Conservation (phyloP, 1,139 yeast species). For the Spencermartinsiella ligniputridi region DNA sequence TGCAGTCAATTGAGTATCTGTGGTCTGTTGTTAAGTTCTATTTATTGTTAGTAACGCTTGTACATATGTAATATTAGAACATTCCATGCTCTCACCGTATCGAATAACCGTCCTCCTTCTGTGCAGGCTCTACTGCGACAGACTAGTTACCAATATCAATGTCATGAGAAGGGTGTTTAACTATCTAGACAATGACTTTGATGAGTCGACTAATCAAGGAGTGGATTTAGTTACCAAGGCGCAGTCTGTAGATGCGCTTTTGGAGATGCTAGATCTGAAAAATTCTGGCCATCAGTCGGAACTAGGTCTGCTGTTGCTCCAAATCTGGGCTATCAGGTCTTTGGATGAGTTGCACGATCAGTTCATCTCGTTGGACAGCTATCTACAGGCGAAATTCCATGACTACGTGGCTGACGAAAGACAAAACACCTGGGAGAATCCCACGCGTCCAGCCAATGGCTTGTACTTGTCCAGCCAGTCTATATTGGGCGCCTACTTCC, state of each 20-base stretch:
- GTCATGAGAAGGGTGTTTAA: not conserved
- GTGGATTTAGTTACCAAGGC: not conserved
- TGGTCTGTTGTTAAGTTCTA: no score
- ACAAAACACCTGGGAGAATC: not conserved
- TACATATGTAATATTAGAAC: no score
- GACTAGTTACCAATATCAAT: not conserved
- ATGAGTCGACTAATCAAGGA: not conserved
- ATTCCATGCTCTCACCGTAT: not conserved
- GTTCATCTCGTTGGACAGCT: conserved; percentile 1
- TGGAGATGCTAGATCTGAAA: not conserved
- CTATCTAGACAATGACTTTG: conserved; percentile 6
- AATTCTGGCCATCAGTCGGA: not conserved
- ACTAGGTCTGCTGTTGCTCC: conserved; percentile 12
- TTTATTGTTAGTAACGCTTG: no score
- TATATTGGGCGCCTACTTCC: conserved; percentile 41
- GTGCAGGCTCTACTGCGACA: not conserved
- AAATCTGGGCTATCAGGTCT: conserved; percentile 14
- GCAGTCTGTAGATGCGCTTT: not conserved
- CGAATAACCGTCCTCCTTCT: not conserved
- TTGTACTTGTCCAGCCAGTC: conserved; percentile 12
- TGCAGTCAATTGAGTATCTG: no score
- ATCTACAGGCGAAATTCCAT: not conserved
- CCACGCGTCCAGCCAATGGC: not conserved
- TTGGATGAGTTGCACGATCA: conserved; percentile 19
- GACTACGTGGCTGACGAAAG: not conserved